Base-by-base conservation (phyloP, 2,329 filamentous ascomycete genomes). In the Arthrocladium fulminans region DNA sequence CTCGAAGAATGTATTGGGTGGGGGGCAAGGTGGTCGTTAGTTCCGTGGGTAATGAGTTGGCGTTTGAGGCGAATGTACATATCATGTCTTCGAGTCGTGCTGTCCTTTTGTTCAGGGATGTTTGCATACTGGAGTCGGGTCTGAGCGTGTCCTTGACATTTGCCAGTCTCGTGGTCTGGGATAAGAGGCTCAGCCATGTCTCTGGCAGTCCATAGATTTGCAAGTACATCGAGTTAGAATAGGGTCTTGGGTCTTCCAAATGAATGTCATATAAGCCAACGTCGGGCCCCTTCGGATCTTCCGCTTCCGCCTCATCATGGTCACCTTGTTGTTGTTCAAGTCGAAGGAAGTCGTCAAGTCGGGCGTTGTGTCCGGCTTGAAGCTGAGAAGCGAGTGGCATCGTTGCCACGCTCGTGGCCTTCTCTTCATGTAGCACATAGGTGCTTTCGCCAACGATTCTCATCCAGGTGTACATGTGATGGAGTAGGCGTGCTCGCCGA, bases 141-240 rank as follows among this genome's bases (percentile, higher is more conserved):
- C 52, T 51, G 22, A 63, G 56, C 19, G 52, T 59, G 27, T 63
- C 61, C 48, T 63, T 52, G 3, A 64, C 59, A 43, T 68, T 71
- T 12, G 68, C 68, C 10, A 72, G 56, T 23, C 68, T 59, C 1
- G 67, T 70, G 1, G 68, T 69, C 48, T 70, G 68, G 1, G 69
- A 71, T 12, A 72, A 59, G 2, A 70, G 59, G 27, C 65, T 68
- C 2, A 71, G 59, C 66, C 68, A 71, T 12, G 65, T 68, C 43
- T 71, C 68, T 0, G 67, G 61, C 10, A 71, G 65, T 2, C 68
- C 67, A 43, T 71, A 71, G 6, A 71, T 63, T 23, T 69, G 60
- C 35, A 61, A 61, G 50, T 67, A 69, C 22, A 69, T 60, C 0
- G 64, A 67, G 2, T 62, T 59, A 9, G 59, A 56, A 29, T 60